These are phyloP conservation scores for Calendula officinalis DNA, from an alignment of 129 eudicot genomes.

Conservation along the genomic window DNA sequence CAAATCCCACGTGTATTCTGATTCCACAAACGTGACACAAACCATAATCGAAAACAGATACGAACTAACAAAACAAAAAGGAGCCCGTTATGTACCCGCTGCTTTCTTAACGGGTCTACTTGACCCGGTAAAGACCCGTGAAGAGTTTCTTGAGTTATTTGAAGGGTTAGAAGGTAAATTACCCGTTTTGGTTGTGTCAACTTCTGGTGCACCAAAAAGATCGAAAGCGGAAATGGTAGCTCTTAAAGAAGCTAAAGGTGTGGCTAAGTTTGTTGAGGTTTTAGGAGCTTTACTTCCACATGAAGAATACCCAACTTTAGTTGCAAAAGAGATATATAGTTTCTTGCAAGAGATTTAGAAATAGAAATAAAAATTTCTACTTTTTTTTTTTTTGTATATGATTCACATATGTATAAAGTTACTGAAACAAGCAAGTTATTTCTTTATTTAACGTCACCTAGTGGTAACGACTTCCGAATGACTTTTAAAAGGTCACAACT, in stretches of 20 bases:
- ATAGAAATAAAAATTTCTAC: too few relatives aligned
- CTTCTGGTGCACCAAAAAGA: conserved; percentile 79
- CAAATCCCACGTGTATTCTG: conserved; percentile 82
- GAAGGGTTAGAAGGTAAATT: conserved; percentile 57
- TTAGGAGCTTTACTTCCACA: conserved; percentile 93
- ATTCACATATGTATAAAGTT: neutral
- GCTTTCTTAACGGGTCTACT: conserved; percentile 91
- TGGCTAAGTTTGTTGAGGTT: conserved; percentile 80
- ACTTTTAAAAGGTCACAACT: too few relatives aligned
- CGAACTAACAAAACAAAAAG: conserved; percentile 66
- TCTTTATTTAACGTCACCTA: too few relatives aligned
- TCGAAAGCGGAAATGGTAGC: conserved; percentile 98
- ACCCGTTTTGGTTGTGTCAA: conserved; percentile 68
- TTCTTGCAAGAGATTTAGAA: conserved; percentile 52
- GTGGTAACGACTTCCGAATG: too few relatives aligned
- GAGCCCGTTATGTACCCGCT: conserved; percentile 93
- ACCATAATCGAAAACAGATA: conserved; percentile 74
- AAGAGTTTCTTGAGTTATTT: conserved; percentile 67
- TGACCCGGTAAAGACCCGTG: conserved; percentile 82
- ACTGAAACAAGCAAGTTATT: too few relatives aligned
- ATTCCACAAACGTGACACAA: conserved; percentile 75
- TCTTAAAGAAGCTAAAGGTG: conserved; percentile 85
- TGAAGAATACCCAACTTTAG: conserved; percentile 76
- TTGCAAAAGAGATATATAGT: conserved; percentile 67
- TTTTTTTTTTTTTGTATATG: neutral